Evolutionary conservation across 257 asterid genomes (phyloP), one percentile per base, ranked within the genome.

Genomic region (Penstemon davidsonii): DNA sequence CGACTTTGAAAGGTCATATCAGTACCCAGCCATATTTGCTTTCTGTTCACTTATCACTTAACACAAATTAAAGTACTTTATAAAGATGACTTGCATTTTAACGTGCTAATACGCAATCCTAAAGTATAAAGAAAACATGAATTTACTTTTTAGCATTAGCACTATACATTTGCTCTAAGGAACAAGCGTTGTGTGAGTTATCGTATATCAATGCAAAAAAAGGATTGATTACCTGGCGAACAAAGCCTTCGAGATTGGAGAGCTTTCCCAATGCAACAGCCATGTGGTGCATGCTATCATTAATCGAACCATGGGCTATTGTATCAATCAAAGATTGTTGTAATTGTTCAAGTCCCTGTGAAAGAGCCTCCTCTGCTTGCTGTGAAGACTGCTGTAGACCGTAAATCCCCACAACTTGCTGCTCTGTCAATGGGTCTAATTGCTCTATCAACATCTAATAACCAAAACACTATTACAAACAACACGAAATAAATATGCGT

Each of bases 281-380:
- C 97, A 93, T 88, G 64, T 87, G 92, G 70, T 88, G 95, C 96
- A 91, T 88, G 44, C 85, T 87, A 56, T 90, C 96, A 64, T 73
- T 83, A 61, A 84, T 47, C 18, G 92, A 72, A 42, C 81, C 86
- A 66, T 55, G 82, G 58, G 97, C 86, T 4, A 93, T 70, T 13
- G 88, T 88, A 9, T 83, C 92, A 4, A 87, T 73, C 52, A 93
- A 76, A 59, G 99, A 93, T 51, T 88, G 97, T 18, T 90, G 95
- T 6, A 93, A 69, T 58, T 93, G 99, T 15, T 93, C 97, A 11
- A 88, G 60, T n/a, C 96, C 99, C 64, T 88, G 96, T 0, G 97
- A 69, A n/a, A 93, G 91, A 3, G 96, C 99, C 73, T 90, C 99
- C 81, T 93, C 99, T 3, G 96, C 96, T 65, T 87, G 97, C 76